These are phyloP conservation scores for Penicillium crystallinum DNA, from an alignment of 495 filamentous ascomycete species.

Conservation along the genomic window DNA sequence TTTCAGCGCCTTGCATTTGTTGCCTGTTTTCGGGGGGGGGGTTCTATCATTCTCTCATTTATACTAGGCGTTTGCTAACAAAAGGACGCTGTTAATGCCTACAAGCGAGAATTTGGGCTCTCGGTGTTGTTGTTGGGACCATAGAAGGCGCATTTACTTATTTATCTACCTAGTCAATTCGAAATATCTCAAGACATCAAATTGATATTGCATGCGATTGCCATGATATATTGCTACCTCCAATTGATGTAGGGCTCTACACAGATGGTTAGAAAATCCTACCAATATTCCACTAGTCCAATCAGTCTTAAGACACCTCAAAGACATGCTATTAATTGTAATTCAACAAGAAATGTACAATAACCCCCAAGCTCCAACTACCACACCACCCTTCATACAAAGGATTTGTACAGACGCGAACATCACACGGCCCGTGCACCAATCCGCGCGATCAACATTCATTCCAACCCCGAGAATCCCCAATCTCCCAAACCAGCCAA, in stretches of 20 bases:
- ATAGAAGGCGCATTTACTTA: slow-evolving; percentile 4
- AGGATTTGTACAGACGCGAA: not conserved
- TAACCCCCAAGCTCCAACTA: too few species aligned
- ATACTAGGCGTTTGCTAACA: slow-evolving; percentile 1
- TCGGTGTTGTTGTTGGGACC: slow-evolving; percentile 1
- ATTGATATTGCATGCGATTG: not conserved
- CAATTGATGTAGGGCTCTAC: too few species aligned
- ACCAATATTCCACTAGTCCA: too few species aligned
- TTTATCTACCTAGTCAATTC: not conserved
- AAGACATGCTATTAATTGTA: too few species aligned
- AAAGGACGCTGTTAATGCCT: not conserved
- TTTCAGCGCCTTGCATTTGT: slow-evolving; percentile 36
- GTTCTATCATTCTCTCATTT: not conserved
- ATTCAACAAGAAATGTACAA: too few species aligned
- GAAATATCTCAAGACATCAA: not conserved
- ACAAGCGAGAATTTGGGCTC: not conserved
- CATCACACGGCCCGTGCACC: slow-evolving; percentile 1
- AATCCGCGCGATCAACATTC: not conserved
- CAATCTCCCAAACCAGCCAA: not conserved
- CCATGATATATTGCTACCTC: not conserved
- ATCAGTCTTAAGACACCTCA: too few species aligned
- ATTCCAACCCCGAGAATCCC: not conserved
- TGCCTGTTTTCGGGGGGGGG: slow-evolving; percentile 6
- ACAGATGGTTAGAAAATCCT: too few species aligned
- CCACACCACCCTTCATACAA: too few species aligned